Base-by-base conservation (phyloP, 257 asterid species). In the Capsicum pubescens region DNA sequence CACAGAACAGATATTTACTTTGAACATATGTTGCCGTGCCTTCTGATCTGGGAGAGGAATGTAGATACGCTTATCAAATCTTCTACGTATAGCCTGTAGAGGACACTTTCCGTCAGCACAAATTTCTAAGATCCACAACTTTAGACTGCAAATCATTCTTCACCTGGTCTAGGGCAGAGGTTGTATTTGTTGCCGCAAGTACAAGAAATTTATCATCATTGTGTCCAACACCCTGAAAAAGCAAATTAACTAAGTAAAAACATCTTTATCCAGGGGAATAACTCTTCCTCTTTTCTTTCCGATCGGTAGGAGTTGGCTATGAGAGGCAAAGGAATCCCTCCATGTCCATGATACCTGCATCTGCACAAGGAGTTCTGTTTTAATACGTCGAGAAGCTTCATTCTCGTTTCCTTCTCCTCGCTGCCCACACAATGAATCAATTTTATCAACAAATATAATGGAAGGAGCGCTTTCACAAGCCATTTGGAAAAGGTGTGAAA, bases 361-460 rank as follows among this genome's bases (percentile, higher is more conserved):
- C 90, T 96, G 99, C 83, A 96, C 99, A 83, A 96, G 97, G 84
- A 96, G 81, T 84, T 96, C 99, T 39, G 99, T 96, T 91, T 96
- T 96, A 55, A 96, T 96, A 83, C 99, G 94, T 84, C 99, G 89
- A 17, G 99, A 96, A 85, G 99, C 98, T 90, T 96, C 99, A 83
- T 98, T 96, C 90, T 96, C 99, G 86, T 94, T 93, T 85, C 99
- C 99, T 92, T 96, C 98, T 8, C 99, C 99, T 84, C 99, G 98
- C 82, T 88, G 92, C 52, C 99, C 98, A 84, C 97, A 90, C 52
- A 96, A 92, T 83, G 99, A 96, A 90, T 96, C 99, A 79, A 96
- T 96, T 86, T 96, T 98, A 86, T 96, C 99, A 60, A 96, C 64
- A 84, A 96, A 96, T 84, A 96, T 96, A 86, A 96, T 94, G 63